Percentiles rank a stretch among this genome's conserved stretches.
Evolutionary conservation across 768 basidiomycete genomes (phyloP).

Genomic region (Lyophyllum semitale): DNA sequence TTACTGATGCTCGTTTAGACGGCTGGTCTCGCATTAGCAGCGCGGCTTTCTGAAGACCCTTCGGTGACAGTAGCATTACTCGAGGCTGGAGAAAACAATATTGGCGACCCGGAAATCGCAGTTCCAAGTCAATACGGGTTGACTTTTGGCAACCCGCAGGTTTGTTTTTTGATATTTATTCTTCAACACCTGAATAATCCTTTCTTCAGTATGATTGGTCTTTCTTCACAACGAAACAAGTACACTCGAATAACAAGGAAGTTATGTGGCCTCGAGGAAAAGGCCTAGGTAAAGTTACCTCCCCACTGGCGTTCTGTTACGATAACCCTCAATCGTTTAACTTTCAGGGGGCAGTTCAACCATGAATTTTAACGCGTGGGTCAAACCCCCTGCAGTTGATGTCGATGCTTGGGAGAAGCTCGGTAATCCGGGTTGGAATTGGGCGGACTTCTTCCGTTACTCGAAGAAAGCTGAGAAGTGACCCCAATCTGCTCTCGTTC

Average conservation of each 20-base stretch:
- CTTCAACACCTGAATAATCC: not conserved
- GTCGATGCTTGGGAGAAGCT: slow-evolving; percentile 43
- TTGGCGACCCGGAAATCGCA: slow-evolving; percentile 35
- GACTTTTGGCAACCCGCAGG: slow-evolving; percentile 28
- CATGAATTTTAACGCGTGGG: slow-evolving; percentile 43
- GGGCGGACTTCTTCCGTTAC: slow-evolving; percentile 41
- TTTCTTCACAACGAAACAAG: slow-evolving; percentile 31
- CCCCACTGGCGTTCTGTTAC: not conserved
- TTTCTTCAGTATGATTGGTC: slow-evolving; percentile 36
- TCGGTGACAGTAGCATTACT: slow-evolving; percentile 37
- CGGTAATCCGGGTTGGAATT: slow-evolving; percentile 62
- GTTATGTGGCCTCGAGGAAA: slow-evolving; percentile 31
- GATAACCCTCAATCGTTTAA: not conserved
- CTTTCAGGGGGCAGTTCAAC: slow-evolving; percentile 41
- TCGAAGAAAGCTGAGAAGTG: slow-evolving; percentile 39
- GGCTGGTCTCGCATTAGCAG: slow-evolving; percentile 44
- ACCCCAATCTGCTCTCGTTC: slow-evolving; percentile 3
- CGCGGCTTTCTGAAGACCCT: slow-evolving; percentile 41
- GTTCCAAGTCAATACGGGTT: slow-evolving; percentile 31
- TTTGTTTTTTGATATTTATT: slow-evolving; percentile 7
- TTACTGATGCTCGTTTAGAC: slow-evolving; percentile 14
- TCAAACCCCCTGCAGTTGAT: slow-evolving; percentile 29
- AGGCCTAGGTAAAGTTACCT: slow-evolving; percentile 27
- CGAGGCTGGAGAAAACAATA: slow-evolving; percentile 36
- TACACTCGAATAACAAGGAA: slow-evolving; percentile 24